phyloP scores from a whole-genome alignment of 2,329 filamentous ascomycete genomes.

The Venturia nashicola region DNA sequence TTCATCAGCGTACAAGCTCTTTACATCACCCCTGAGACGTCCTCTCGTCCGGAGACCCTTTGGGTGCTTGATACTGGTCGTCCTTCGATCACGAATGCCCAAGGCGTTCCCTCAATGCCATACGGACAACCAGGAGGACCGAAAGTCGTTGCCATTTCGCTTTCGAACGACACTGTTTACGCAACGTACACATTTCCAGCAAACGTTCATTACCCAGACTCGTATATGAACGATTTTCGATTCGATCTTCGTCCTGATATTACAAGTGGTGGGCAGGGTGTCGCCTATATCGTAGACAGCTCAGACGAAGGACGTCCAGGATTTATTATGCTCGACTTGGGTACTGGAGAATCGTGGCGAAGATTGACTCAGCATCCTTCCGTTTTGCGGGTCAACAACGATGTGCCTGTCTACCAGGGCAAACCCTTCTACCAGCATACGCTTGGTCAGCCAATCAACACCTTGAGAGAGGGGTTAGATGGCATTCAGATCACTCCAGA shows the following conservation, averaged over 20 bases:
- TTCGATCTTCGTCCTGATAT: constrained; percentile 38
- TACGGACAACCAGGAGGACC: constrained; percentile 34
- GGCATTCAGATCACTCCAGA: constrained; percentile 39
- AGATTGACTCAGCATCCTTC: constrained; percentile 31
- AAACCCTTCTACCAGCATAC: constrained; percentile 32
- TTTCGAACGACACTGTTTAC: constrained; percentile 33
- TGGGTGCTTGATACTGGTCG: constrained; percentile 44
- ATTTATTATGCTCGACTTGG: constrained; percentile 38
- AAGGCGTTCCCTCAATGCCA: constrained; percentile 31
- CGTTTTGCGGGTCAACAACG: constrained; percentile 32
- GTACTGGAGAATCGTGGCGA: constrained; percentile 36
- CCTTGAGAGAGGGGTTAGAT: constrained; percentile 34
- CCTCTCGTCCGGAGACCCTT: constrained; percentile 29
- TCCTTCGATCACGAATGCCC: constrained; percentile 18
- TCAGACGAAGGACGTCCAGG: constrained; percentile 36
- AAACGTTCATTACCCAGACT: constrained; percentile 33
- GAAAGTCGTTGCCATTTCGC: constrained; percentile 37
- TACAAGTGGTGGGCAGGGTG: constrained; percentile 3
- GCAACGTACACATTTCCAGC: constrained; percentile 36
- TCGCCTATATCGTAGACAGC: constrained; percentile 43
- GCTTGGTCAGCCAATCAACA: constrained; percentile 24
- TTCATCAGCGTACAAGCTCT: constrained; percentile 41
- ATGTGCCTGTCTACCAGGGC: constrained; percentile 38
- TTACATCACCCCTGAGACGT: constrained; percentile 29
- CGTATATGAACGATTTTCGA: constrained; percentile 42